Conservation (phyloP, 2,329 filamentous ascomycete genomes). For the Pseudopyricularia javanii region DNA sequence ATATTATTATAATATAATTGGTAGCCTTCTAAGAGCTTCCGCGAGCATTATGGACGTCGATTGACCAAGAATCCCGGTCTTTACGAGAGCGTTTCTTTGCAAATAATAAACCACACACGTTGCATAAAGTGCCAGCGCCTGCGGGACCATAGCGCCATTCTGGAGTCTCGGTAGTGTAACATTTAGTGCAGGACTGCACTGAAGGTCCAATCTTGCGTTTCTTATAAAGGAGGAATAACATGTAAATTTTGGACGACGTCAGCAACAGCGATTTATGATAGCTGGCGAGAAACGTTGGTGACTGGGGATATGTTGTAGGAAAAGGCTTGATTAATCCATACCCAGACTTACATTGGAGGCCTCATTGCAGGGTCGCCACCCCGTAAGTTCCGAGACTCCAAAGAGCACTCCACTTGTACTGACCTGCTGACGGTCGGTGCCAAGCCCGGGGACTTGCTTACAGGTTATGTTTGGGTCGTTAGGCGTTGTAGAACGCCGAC, state of each 20-base stretch:
- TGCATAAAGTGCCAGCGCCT: neutral
- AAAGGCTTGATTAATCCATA: neutral
- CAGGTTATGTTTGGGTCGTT: neutral
- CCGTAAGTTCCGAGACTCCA: neutral
- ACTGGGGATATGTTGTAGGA: neutral
- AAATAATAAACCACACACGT: neutral
- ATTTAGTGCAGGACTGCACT: neutral
- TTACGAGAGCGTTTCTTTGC: neutral
- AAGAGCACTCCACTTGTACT: neutral
- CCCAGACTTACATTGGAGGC: neutral
- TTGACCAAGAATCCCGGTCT: neutral
- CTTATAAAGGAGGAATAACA: neutral
- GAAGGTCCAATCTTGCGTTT: neutral
- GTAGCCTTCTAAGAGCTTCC: neutral
- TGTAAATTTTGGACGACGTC: neutral
- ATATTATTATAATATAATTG: too few relatives aligned
- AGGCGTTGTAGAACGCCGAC: neutral
- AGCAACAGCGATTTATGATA: too few relatives aligned
- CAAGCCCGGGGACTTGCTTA: neutral
- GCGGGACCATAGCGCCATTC: neutral
- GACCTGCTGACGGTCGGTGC: neutral
- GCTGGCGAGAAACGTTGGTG: neutral
- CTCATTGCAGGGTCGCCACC: neutral
- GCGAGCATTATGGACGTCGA: neutral
- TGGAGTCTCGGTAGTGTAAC: neutral